Conservation (phyloP, 306 rosid species). For the Cucurbita ficifolia region DNA sequence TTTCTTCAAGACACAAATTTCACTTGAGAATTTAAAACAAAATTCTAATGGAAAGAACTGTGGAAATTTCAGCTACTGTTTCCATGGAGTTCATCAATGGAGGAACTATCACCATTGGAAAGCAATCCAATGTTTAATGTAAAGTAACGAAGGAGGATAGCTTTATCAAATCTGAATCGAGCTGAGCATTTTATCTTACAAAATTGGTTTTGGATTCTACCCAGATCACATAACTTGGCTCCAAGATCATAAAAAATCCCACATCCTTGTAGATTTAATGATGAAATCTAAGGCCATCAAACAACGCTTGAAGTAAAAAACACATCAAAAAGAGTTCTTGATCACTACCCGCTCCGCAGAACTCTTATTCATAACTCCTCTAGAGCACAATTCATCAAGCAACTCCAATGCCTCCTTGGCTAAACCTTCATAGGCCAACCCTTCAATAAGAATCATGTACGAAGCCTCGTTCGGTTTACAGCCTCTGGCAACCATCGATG, state of each 20-base stretch:
- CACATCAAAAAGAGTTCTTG: constrained; percentile 21
- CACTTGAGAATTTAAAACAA: no score
- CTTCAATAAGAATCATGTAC: constrained; percentile 79
- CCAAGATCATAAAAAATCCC: not conserved
- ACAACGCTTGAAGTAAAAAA: not conserved
- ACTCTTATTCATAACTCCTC: constrained; percentile 71
- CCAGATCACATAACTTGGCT: not conserved
- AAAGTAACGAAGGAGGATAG: not conserved
- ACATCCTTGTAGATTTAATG: not conserved
- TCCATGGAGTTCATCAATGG: not conserved
- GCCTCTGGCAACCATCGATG: constrained; percentile 52
- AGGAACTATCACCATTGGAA: not conserved
- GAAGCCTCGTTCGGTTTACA: constrained; percentile 84
- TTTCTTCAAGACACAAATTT: no score
- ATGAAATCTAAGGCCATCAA: not conserved
- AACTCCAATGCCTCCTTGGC: constrained; percentile 74
- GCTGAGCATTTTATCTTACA: not conserved
- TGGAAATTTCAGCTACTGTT: no score
- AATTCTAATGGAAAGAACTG: no score
- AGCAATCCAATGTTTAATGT: not conserved
- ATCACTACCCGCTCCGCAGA: constrained; percentile 55
- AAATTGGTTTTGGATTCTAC: not conserved
- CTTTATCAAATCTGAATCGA: not conserved
- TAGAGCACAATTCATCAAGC: constrained; percentile 44
- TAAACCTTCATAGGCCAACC: constrained; percentile 79